Evolutionary conservation across 1,284 basidiomycete genomes (phyloP).

Genomic region (Moniliophthora roreri): DNA sequence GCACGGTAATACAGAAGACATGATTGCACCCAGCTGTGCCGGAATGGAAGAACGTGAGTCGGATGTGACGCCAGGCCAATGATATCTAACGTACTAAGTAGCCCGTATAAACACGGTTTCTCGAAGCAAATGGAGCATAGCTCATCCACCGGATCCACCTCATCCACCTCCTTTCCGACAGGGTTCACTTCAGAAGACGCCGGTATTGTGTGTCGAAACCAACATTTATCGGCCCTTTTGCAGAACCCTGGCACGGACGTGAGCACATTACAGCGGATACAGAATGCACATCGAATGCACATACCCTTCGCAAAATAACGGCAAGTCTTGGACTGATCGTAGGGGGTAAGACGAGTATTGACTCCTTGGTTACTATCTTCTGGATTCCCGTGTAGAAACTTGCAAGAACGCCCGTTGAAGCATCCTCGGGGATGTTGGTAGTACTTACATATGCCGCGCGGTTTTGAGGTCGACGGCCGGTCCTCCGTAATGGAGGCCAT

Average conservation of each 20-base stretch:
- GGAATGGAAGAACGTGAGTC: conserved; percentile 7
- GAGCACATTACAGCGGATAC: background rate
- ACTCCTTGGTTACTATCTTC: conserved; percentile 16
- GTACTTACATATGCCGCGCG: conserved; percentile 65
- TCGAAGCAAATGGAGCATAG: conserved; percentile 74
- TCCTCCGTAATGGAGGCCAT: conserved; percentile 2
- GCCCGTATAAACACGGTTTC: conserved; percentile 62
- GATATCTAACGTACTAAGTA: conserved; percentile 50
- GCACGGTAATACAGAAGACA: conserved; percentile 67
- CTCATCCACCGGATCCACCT: conserved; percentile 37
- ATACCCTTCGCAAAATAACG: conserved; percentile 58
- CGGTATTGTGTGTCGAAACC: conserved; percentile 58
- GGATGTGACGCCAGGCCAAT: background rate
- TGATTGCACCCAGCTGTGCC: conserved; percentile 64
- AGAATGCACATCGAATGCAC: conserved; percentile 11
- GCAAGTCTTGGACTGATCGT: conserved; percentile 69
- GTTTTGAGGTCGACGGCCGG: conserved; percentile 60
- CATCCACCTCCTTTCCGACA: conserved; percentile 22
- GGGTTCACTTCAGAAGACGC: conserved; percentile 18
- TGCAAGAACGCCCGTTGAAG: conserved; percentile 63
- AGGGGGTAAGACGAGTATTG: conserved; percentile 54
- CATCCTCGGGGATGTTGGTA: conserved; percentile 63
- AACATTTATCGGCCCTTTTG: conserved; percentile 63
- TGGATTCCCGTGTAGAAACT: conserved; percentile 64
- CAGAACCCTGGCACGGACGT: conserved; percentile 53